Base-by-base conservation (phyloP, 768 basidiomycete species). In the Lepiota brunneoincarnata region DNA sequence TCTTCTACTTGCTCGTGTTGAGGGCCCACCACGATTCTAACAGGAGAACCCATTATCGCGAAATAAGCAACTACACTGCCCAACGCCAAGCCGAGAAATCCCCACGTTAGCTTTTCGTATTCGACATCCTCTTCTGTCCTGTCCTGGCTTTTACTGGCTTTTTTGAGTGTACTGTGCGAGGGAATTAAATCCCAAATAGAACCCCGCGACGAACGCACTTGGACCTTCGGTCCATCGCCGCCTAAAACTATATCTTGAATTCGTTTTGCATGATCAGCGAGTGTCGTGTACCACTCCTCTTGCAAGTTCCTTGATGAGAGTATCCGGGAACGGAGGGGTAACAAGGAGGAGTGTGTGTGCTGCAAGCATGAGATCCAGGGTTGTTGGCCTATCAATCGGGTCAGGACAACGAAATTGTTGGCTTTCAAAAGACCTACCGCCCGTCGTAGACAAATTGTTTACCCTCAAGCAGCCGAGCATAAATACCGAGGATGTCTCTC, bases 331-430 rank as follows among this genome's bases (percentile, higher is more conserved):
- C 35, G 81, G 78, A 4, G 84, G 79, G 41, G 77, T 67, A 3
- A 75, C 56, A 3, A 91, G 69, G 28, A 90, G 72, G 28, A 89
- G 74, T 23, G 86, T 71, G 57, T 90, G 86, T 5, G 89, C 79
- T 15, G 90, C 86, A 17, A 91, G 69, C 35, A 82, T 64, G 20
- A 87, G 64, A 57, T 93, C 91, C 15, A 91, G 66, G 4, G 78
- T 75, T 1, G 86, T 82, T 11, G 78, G 77, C 42, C 89, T 92
- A 49, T 17, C 31, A 34, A 18, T 3, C 14, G 15, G 39, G 37
- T 61, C 21, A 55, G 42, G 20, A 56, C 39, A 44, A 44, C 53
- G 18, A 55, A 50, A 40, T 48, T 34, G 28, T 47, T 38, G 3
- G 31, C 7, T 38, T 4, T 45, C 10, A 49, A 54, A 20, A n/a